These are phyloP conservation scores for Talaromyces sp. DNA, from an alignment of 2,329 filamentous ascomycete genomes.

Conservation along the genomic window DNA sequence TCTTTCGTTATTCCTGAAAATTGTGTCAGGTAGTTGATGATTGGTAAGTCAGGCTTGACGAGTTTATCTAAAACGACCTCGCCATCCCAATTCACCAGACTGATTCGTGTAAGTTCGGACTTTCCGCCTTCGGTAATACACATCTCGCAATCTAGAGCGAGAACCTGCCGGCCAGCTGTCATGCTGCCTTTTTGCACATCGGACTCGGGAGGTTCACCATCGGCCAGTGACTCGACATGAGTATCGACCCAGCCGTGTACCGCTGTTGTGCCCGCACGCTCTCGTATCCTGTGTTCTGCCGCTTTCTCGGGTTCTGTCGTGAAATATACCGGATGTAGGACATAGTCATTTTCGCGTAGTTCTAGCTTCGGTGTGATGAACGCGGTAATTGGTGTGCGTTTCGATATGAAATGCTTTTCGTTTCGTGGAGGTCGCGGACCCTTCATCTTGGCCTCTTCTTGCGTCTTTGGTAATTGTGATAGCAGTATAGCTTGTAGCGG, in stretches of 20 bases:
- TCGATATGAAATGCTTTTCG: conserved; percentile 65
- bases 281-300: conserved; percentile 53
- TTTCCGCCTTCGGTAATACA: conserved; percentile 78
- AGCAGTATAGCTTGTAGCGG: conserved; percentile 81
- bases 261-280: conserved; percentile 46
- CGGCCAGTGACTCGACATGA: conserved; percentile 61
- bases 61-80: conserved; percentile 80
- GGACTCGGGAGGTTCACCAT: conserved; percentile 63
- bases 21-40: conserved; percentile 85
- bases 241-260: conserved; percentile 80
- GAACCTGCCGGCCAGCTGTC: conserved; percentile 72
- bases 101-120: conserved; percentile 84
- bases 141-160: conserved; percentile 96
- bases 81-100: conserved; percentile 81
- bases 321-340: conserved; percentile 75
- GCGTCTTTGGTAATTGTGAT: conserved; percentile 65
- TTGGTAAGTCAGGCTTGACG: conserved; percentile 83
- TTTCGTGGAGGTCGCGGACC: conserved; percentile 60
- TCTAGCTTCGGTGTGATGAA: conserved; percentile 71
- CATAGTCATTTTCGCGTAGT: conserved; percentile 77
- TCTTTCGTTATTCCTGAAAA: conserved; percentile 89
- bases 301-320: conserved; percentile 53
- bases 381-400: conserved; percentile 75
- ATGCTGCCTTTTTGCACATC: conserved; percentile 78
- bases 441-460: conserved; percentile 61